A percentile compares a stretch with the other conserved stretches of the same genome.
Evolutionary conservation across 192 early-diverging fungal species (phyloP).

Genomic region (Linnemannia elongata): DNA sequence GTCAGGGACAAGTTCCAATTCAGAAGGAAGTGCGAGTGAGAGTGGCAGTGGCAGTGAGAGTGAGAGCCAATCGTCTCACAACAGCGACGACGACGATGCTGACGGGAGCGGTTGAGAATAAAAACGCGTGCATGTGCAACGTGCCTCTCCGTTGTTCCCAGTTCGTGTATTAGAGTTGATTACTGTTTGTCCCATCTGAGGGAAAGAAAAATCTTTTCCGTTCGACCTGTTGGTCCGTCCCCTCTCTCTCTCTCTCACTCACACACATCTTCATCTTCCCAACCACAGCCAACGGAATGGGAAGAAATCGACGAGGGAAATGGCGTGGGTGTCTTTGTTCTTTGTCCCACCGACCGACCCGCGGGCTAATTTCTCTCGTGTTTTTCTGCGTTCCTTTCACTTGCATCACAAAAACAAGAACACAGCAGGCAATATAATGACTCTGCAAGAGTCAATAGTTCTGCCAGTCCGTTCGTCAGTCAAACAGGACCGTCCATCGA

Average conservation of each 20-base stretch:
- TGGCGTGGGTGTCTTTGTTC: background rate
- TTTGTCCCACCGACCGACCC: too few relatives aligned
- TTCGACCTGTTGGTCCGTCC: background rate
- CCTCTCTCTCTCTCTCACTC: background rate
- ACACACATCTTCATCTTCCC: background rate
- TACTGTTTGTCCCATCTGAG: background rate
- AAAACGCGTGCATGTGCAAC: background rate
- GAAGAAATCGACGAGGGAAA: background rate
- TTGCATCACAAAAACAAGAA: background rate
- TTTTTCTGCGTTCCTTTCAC: background rate
- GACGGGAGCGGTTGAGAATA: background rate
- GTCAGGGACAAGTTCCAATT: background rate
- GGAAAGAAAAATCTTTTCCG: background rate
- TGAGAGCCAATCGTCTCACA: background rate
- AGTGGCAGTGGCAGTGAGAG: background rate
- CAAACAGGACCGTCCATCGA: too few relatives aligned
- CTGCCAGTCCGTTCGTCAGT: background rate
- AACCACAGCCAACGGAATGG: slow-evolving; percentile 1
- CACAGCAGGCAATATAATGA: background rate
- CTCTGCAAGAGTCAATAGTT: background rate
- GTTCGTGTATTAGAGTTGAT: background rate
- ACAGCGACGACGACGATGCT: background rate
- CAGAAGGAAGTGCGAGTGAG: too few relatives aligned
- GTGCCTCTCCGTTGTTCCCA: background rate
- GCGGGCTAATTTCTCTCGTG: too few relatives aligned